Conservation (phyloP, 371 early-diverging fungal genomes). For the Umbelopsis sp. region DNA sequence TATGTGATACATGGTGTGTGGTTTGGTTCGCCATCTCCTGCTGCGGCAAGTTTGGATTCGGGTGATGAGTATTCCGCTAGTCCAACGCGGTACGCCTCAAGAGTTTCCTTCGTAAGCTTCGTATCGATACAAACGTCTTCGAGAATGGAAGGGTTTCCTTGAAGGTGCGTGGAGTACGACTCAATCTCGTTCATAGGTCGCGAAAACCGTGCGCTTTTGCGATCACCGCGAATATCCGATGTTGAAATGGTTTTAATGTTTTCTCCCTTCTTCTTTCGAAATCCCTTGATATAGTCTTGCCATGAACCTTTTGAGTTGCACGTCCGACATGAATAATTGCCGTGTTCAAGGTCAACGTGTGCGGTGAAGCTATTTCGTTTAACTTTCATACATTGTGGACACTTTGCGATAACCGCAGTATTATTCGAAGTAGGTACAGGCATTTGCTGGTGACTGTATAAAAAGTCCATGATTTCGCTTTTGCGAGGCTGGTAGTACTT, state of each 20-base stretch:
- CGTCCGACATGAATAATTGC: slow-evolving; percentile 40
- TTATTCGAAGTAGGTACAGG: slow-evolving; percentile 37
- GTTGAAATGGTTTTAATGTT: slow-evolving; percentile 22
- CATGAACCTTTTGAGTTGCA: slow-evolving; percentile 34
- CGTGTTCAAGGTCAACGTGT: slow-evolving; percentile 35
- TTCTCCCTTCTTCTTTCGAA: slow-evolving; percentile 16
- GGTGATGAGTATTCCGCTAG: slow-evolving; percentile 30
- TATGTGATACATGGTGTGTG: slow-evolving; percentile 40
- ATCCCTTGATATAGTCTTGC: slow-evolving; percentile 26
- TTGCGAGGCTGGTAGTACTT: slow-evolving; percentile 12
- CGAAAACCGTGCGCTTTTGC: slow-evolving; percentile 21
- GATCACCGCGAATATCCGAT: slow-evolving; percentile 20
- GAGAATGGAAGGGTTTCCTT: slow-evolving; percentile 24
- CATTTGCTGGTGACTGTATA: slow-evolving; percentile 40
- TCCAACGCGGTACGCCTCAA: slow-evolving; percentile 40
- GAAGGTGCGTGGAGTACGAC: slow-evolving; percentile 24
- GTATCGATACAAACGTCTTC: slow-evolving; percentile 25
- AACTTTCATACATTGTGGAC: slow-evolving; percentile 49
- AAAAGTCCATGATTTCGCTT: slow-evolving; percentile 39
- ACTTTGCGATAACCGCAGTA: slow-evolving; percentile 36
- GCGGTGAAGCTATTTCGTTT: slow-evolving; percentile 45
- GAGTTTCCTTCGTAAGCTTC: slow-evolving; percentile 28
- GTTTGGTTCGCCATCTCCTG: slow-evolving; percentile 8
- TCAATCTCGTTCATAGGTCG: slow-evolving; percentile 34
- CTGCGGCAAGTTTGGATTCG: slow-evolving; percentile 21